phyloP scores from a whole-genome alignment of 371 early-diverging fungal species.

The Homolaphlyctis polyrhiza region DNA sequence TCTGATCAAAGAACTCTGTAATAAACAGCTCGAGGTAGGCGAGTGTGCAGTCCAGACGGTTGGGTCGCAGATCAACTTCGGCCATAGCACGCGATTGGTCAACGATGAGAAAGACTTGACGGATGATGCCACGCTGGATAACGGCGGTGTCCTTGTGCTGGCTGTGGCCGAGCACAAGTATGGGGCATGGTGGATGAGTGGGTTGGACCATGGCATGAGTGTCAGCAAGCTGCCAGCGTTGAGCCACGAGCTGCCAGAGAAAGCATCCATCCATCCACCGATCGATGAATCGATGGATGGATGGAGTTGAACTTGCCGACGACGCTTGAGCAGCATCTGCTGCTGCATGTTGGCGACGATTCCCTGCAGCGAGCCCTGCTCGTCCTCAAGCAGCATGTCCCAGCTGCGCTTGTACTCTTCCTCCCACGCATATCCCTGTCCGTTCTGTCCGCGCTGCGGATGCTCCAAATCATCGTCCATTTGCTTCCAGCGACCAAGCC shows the following conservation, averaged over 20 bases:
- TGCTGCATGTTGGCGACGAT: constrained; percentile 71
- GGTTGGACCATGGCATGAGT: not conserved
- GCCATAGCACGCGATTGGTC: constrained; percentile 82
- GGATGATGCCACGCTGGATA: constrained; percentile 88
- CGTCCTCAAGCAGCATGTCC: constrained; percentile 85
- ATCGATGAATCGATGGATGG: not conserved
- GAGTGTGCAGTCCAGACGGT: constrained; percentile 69
- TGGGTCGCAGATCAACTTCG: constrained; percentile 73
- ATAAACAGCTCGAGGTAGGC: constrained; percentile 68
- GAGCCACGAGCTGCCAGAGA: too few relatives aligned
- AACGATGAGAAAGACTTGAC: constrained; percentile 76
- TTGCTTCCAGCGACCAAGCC: too few relatives aligned
- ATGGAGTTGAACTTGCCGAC: not conserved
- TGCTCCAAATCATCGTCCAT: constrained; percentile 16
- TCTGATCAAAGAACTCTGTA: constrained; percentile 86
- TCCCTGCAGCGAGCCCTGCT: constrained; percentile 75
- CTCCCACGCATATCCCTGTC: constrained; percentile 83
- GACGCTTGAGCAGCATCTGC: constrained; percentile 56
- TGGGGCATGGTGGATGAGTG: not conserved
- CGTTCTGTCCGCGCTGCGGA: constrained; percentile 8
- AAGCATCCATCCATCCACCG: too few relatives aligned
- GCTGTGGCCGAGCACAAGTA: not conserved
- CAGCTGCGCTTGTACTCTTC: constrained; percentile 92
- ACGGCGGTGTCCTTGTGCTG: constrained; percentile 61
- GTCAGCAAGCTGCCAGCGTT: too few relatives aligned